A percentile compares a stretch with the other conserved stretches of the same genome.
Conservation (phyloP, 768 basidiomycete genomes). For the Mycena vitilis region DNA sequence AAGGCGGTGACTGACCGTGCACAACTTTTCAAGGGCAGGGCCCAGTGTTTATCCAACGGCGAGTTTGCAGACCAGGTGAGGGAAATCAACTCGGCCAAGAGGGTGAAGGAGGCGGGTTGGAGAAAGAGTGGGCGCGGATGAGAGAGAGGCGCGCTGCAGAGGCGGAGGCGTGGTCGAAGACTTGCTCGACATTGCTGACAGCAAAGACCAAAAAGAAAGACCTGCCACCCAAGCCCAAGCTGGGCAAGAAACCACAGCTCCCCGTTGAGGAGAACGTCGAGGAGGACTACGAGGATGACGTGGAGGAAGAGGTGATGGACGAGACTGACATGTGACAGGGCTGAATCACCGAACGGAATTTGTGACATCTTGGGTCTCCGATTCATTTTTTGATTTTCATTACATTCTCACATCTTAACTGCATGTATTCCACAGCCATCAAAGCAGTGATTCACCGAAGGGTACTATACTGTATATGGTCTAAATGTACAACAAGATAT, state of each 20-base stretch:
- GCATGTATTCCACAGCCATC: too few relatives aligned
- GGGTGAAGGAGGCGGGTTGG: neutral
- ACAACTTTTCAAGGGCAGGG: too few relatives aligned
- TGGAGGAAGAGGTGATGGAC: slow-evolving; percentile 1
- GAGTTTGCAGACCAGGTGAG: too few relatives aligned
- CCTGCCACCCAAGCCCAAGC: slow-evolving; percentile 36
- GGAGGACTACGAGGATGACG: slow-evolving; percentile 26
- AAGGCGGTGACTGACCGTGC: too few relatives aligned
- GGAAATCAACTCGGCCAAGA: neutral
- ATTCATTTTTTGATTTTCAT: too few relatives aligned
- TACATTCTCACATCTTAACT: neutral
- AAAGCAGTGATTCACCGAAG: slow-evolving; percentile 2
- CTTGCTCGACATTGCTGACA: slow-evolving; percentile 8
- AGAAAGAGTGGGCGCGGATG: slow-evolving; percentile 14
- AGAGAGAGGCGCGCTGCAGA: neutral
- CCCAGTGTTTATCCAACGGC: too few relatives aligned
- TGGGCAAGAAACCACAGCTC: slow-evolving; percentile 35
- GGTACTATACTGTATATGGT: slow-evolving; percentile 15
- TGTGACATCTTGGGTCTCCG: neutral
- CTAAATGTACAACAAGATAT: too few relatives aligned
- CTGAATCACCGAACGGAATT: neutral
- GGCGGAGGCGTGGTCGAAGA: neutral
- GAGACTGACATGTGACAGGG: slow-evolving; percentile 1
- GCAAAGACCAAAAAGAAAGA: slow-evolving; percentile 29
- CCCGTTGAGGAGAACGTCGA: slow-evolving; percentile 21